Evolutionary conservation across 768 basidiomycete species (phyloP).

Genomic region (Trametes punicea): DNA sequence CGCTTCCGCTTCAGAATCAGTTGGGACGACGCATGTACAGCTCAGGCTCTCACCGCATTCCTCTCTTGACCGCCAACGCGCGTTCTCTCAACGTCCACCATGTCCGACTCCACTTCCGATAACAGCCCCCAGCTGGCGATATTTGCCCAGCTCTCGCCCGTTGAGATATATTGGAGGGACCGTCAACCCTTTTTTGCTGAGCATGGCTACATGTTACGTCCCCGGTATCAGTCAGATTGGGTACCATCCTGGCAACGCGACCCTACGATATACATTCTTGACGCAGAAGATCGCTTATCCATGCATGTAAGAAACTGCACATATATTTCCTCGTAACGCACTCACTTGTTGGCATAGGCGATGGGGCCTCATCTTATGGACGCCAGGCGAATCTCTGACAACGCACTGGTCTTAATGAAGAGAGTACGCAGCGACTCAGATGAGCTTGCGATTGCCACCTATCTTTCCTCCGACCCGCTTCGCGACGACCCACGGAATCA

Average conservation of each 20-base stretch:
- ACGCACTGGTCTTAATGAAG: slow-evolving; percentile 19
- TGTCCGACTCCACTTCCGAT: too few species aligned
- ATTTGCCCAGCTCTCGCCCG: not conserved
- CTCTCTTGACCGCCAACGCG: too few species aligned
- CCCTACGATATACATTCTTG: not conserved
- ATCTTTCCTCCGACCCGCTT: slow-evolving; percentile 5
- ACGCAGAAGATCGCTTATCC: not conserved
- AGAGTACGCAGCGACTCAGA: not conserved
- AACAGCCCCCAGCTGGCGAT: too few species aligned
- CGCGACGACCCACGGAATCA: slow-evolving; percentile 19
- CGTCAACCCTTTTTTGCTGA: not conserved
- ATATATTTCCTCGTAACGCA: not conserved
- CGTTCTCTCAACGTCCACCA: too few species aligned
- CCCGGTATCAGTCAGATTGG: not conserved
- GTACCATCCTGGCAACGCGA: not conserved
- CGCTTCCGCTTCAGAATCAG: too few species aligned
- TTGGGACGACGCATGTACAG: too few species aligned
- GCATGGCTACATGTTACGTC: not conserved
- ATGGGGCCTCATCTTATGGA: slow-evolving; percentile 8
- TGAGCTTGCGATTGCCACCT: slow-evolving; percentile 12
- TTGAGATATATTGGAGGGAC: not conserved
- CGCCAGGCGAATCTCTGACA: slow-evolving; percentile 20
- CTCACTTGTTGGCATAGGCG: not conserved
- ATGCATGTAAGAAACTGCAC: not conserved
- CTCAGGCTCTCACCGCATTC: too few species aligned